Evolutionary conservation across 2,329 filamentous ascomycete species (phyloP), one percentile per base, ranked within the genome.

Genomic region (Alternaria dauci): DNA sequence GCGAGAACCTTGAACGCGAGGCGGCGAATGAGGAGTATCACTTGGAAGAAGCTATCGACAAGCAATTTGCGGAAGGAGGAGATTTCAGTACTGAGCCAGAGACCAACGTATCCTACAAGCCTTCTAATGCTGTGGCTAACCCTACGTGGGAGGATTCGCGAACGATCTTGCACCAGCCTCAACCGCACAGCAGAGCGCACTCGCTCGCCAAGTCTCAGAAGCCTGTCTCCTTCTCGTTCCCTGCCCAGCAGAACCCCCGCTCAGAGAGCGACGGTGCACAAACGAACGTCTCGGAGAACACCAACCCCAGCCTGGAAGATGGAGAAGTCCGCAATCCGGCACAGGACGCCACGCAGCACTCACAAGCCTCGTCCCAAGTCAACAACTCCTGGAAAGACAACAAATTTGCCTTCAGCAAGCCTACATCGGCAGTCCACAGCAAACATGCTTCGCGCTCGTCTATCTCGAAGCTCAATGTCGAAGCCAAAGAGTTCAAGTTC

Each of bases 1-100:
- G 90, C 71, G 86, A 89, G 64, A 92, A 88, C 46, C 84, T 96
- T 25, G 93, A 97, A 75, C 90, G 89, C 63, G 93, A 95, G 68
- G 90, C 96, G 57, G 90, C 95, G 51, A 91, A 94, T 72, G 90
- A 91, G 5, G 92, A 96, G 71, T 94, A 95, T 72, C 92, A 94
- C 70, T 79, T 95, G 62, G 91, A 94, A 74, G 88, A 93, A 74
- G 89, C 92, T 62, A 88, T 94, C 63, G 88, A 92, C 52, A 89
- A 90, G 55, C 90, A 94, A 71, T 83, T 94, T 50, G 90, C 94
- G 61, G 90, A 93, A 67, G 89, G 91, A 56, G 91, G 92, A 67
- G 75, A 72, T 71, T 81, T 92, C 72, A 91, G 88, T 70, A 89
- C 89, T 2, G 88, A 79, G 61, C 70, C 76, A 62, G 71, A 78